Base-by-base conservation (phyloP, 2,329 filamentous ascomycete genomes). In the Aspergillus calidoustus region DNA sequence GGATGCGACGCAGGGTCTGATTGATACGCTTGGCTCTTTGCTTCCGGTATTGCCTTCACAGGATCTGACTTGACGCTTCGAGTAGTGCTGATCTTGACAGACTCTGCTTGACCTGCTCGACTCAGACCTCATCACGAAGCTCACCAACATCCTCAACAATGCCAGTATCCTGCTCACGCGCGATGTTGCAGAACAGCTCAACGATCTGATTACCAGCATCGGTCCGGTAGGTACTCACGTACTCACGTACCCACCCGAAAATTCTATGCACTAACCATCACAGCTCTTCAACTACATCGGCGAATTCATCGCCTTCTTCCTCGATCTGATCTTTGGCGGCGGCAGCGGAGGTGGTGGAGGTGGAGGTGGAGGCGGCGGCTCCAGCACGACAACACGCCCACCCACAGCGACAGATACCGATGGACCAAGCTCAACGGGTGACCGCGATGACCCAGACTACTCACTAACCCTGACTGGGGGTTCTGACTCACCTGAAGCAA, bases 211-310 rank as follows among this genome's bases (percentile, higher is more conserved):
- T 13, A 58, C 52, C 19, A 47, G 25, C n/a, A 38, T 58, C 13
- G 23, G 48, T 4, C 56, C 56, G 38, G 56, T 58, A 19, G 1
- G 19, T 1, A 19, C 19, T 19, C 19, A 19, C 19, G 19, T 1
- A 19, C 19, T 19, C 19, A 52, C 17, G 55, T 19, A 19, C 15
- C 9, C 23, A 44, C 23, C 15, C 8, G 3, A n/a, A 2, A 23
- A 15, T 22, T 5, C 7, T 9, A 22, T 31, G 6, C 4, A 17
- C 34, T 54, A 43, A 44, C 9, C 3, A 4, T 0, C 31, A 2
- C 9, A 58, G 56, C 31, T 58, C 48, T 28, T 58, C 15, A 47
- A 58, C 25, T 58, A 58, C 19, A 7, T 58, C 28, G 46, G 47
- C 44, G 25, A 58, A n/a, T 17, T 58, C 11, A 58, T 58, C 28